These are phyloP conservation scores for Globisporangium carolinianum DNA, from an alignment of 352 stramenopile species.

Conservation along the genomic window DNA sequence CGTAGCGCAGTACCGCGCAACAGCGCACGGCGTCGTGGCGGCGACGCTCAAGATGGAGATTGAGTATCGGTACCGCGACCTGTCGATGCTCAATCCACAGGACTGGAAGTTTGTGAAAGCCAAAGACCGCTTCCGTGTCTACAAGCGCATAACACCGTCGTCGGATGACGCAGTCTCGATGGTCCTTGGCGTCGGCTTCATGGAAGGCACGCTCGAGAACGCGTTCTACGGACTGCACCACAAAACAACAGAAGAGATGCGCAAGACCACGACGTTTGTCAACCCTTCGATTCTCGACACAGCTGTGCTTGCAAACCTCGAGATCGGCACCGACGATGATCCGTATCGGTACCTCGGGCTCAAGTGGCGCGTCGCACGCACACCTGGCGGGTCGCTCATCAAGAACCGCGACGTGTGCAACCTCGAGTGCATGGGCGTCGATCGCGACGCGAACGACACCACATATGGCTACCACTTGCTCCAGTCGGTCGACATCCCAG, in stretches of 20 bases:
- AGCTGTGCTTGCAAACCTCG: constrained; percentile 31
- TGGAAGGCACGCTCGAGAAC: constrained; percentile 36
- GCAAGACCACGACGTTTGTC: constrained; percentile 22
- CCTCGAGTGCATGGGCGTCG: constrained; percentile 42
- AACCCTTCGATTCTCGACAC: constrained; percentile 35
- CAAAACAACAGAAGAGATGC: constrained; percentile 48
- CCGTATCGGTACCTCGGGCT: constrained; percentile 40
- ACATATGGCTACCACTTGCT: constrained; percentile 39
- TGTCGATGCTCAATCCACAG: constrained; percentile 13
- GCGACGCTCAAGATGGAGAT: constrained; percentile 41
- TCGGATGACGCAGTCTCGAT: constrained; percentile 20
- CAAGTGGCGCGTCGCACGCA: constrained; percentile 34
- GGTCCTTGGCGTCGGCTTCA: constrained; percentile 36
- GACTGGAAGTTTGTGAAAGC: constrained; percentile 31
- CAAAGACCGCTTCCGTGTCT: constrained; percentile 27
- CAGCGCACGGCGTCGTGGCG: constrained; percentile 29
- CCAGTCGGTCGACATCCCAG: constrained; percentile 39
- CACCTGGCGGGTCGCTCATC: constrained; percentile 24
- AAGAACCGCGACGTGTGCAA: constrained; percentile 37
- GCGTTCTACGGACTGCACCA: constrained; percentile 41
- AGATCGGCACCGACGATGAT: constrained; percentile 25
- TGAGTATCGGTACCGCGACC: constrained; percentile 17
- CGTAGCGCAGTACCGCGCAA: constrained; percentile 18
- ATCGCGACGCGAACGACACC: constrained; percentile 23
- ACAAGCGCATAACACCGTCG: constrained; percentile 21